phyloP scores from a whole-genome alignment of 106 monocot genomes.

The Cymbidium sinense region DNA sequence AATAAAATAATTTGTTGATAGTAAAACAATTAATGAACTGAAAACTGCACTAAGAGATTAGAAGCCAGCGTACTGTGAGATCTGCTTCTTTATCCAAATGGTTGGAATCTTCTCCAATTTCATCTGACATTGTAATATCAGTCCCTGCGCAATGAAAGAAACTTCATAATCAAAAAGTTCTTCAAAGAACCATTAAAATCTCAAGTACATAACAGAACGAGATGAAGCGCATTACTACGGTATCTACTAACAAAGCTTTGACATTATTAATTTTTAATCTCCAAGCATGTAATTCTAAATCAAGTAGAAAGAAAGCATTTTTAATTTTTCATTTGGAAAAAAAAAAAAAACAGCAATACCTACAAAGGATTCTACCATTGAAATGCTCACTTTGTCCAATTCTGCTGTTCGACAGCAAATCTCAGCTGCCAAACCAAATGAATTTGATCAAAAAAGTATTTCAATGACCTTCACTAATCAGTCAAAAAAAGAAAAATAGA shows the following conservation, averaged over 20 bases:
- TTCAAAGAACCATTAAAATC: not conserved
- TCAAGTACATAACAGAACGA: not conserved
- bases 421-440: not conserved
- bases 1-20: not conserved
- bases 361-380: not conserved
- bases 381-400: not conserved
- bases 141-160: not conserved
- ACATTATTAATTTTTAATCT: not conserved
- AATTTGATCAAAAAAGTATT: not conserved
- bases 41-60: not conserved
- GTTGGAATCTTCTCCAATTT: not conserved
- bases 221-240: not conserved
- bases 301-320: not conserved
- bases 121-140: not conserved
- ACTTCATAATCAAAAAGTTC: not conserved
- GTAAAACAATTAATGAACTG: not conserved
- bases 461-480: not conserved
- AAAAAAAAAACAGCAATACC: not conserved
- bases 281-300: not conserved
- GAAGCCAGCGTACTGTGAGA: not conserved
- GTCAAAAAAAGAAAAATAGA: not conserved
- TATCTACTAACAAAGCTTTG: not conserved
- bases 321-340: not conserved
- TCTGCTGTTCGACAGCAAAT: not conserved
- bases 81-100: not conserved